Evolutionary conservation across 2,329 filamentous ascomycete genomes (phyloP).

Genomic region (Domatiomyces catenatus): DNA sequence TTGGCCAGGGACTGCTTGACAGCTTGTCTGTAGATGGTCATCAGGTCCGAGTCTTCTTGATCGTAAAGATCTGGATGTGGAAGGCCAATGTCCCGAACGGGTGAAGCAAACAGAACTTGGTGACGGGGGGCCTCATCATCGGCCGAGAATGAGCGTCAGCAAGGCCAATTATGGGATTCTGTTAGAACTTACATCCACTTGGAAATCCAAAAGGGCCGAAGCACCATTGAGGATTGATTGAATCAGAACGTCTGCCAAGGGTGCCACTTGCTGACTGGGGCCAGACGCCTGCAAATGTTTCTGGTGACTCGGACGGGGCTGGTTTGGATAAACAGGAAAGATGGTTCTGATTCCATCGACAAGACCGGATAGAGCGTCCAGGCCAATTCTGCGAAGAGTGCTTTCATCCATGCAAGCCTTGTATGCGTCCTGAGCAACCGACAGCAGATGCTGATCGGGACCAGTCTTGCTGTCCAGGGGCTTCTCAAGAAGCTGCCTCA

Average conservation of each 20-base stretch:
- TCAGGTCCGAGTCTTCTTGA: conserved; percentile 31
- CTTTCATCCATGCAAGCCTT: conserved; percentile 49
- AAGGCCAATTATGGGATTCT: neutral
- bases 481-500: conserved; percentile 48
- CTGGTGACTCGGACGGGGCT: neutral
- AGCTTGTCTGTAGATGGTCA: conserved; percentile 35
- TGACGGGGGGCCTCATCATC: conserved; percentile 40
- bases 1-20: neutral
- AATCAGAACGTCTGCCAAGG: neutral
- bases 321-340: conserved; percentile 23
- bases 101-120: conserved; percentile 32
- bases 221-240: neutral
- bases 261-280: neutral
- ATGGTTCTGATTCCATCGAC: conserved; percentile 36
- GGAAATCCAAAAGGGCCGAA: neutral
- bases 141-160: conserved; percentile 16
- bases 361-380: conserved; percentile 39
- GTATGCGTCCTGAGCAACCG: conserved; percentile 48
- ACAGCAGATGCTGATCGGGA: conserved; percentile 37
- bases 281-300: neutral
- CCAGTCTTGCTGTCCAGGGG: conserved; percentile 12
- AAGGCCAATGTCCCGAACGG: conserved; percentile 35
- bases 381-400: conserved; percentile 37
- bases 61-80: conserved; percentile 46
- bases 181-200: neutral